These are phyloP conservation scores for Nectriaceae sp. DNA, from an alignment of 2,329 filamentous ascomycete species.

Conservation along the genomic window DNA sequence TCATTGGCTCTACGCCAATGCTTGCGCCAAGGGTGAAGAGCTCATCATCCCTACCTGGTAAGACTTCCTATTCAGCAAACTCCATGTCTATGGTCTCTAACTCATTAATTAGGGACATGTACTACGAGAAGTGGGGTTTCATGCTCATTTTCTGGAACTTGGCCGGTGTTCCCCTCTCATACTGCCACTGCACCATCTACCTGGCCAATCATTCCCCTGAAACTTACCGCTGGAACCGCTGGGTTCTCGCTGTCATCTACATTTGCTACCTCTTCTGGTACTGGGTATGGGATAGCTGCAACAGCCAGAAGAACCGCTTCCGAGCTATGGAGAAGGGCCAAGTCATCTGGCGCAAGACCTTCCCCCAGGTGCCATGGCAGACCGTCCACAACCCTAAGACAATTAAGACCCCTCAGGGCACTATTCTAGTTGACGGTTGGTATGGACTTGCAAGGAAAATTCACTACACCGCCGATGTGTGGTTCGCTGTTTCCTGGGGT, in stretches of 20 bases:
- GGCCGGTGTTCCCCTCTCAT: conserved; percentile 85
- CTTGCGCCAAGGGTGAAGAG: conserved; percentile 90
- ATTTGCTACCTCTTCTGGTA: conserved; percentile 78
- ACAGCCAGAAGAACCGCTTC: conserved; percentile 94
- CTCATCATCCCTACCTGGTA: conserved; percentile 82
- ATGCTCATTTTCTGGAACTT: conserved; percentile 99
- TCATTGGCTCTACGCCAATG: conserved; percentile 89
- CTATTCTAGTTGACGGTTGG: conserved; percentile 84
- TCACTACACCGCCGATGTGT: conserved; percentile 51
- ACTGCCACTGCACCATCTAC: conserved; percentile 92
- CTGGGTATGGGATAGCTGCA: conserved; percentile 90
- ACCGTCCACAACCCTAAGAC: conserved; percentile 77
- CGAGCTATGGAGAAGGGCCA: conserved; percentile 77
- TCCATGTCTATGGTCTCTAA: neutral
- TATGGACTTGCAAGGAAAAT: conserved; percentile 71
- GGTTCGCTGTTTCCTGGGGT: conserved; percentile 54
- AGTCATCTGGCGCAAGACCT: conserved; percentile 70
- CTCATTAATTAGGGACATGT: conserved; percentile 68
- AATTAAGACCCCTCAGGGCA: conserved; percentile 72
- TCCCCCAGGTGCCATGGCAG: conserved; percentile 90
- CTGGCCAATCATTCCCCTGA: conserved; percentile 80
- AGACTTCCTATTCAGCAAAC: conserved; percentile 7
- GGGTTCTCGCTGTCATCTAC: conserved; percentile 65
- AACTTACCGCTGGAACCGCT: conserved; percentile 75
- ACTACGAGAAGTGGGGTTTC: conserved; percentile 95